These are phyloP conservation scores for Escovopsis sp. DNA, from an alignment of 2,329 filamentous ascomycete genomes.

Conservation along the genomic window DNA sequence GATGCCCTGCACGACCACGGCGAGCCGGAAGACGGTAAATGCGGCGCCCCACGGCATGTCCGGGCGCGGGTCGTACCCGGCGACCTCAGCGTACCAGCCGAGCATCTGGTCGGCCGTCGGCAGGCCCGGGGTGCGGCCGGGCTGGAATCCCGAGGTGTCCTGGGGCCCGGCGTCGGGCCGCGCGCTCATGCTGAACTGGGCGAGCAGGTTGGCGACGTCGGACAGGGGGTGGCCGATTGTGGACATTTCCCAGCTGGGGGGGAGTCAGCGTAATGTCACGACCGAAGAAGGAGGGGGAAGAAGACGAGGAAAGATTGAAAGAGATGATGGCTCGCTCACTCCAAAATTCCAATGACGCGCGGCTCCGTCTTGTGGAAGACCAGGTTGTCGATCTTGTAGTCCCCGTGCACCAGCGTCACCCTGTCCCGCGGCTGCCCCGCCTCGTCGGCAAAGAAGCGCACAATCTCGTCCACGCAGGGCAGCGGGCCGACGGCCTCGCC, in stretches of 20 bases:
- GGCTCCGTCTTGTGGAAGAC: conserved; percentile 83
- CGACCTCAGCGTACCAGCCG: conserved; percentile 29
- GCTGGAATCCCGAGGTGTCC: conserved; percentile 39
- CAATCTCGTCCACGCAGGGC: conserved; percentile 68
- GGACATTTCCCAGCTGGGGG: conserved; percentile 78
- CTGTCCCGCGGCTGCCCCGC: conserved; percentile 60
- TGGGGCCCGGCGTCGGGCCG: conserved; percentile 10
- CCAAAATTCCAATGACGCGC: conserved; percentile 79
- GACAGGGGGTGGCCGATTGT: conserved; percentile 93
- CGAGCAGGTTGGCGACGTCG: conserved; percentile 66
- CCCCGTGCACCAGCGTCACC: conserved; percentile 73
- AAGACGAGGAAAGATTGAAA: no score
- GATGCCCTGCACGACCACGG: conserved; percentile 70
- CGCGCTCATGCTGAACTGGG: conserved; percentile 24
- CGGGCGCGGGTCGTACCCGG: conserved; percentile 54
- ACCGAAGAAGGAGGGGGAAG: no score
- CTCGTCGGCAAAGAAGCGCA: conserved; percentile 60
- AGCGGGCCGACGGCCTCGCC: conserved; percentile 63
- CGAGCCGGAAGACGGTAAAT: conserved; percentile 45
- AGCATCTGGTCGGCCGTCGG: conserved; percentile 27
- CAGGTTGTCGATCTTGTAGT: conserved; percentile 90
- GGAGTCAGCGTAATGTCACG: no score
- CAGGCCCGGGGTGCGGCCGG: conserved; percentile 50
- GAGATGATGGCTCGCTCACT: conserved; percentile 30
- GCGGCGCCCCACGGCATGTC: conserved; percentile 48